phyloP scores from a whole-genome alignment of 768 basidiomycete genomes.

The Amanita brunnescens region DNA sequence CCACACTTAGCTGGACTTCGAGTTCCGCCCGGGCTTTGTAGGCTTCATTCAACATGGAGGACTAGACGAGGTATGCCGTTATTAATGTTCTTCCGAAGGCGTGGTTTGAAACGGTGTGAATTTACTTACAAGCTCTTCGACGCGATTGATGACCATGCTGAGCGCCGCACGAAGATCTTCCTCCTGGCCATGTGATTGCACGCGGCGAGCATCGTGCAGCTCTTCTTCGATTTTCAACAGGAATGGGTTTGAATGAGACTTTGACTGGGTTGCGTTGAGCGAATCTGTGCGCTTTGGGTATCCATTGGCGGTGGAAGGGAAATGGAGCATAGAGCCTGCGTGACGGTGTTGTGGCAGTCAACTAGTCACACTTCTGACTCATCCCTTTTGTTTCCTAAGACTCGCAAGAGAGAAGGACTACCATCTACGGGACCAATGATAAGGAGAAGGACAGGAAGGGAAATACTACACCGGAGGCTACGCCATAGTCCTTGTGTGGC shows the following conservation, averaged over 20 bases:
- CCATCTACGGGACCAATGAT: no score
- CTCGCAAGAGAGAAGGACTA: no score
- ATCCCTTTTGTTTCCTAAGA: no score
- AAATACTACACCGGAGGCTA: no score
- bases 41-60: conserved; percentile 54
- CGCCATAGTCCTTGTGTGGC: no score
- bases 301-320: conserved; percentile 12
- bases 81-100: background rate
- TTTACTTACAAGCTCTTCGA: conserved; percentile 55
- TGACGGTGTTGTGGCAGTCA: no score
- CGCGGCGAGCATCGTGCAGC: conserved; percentile 59
- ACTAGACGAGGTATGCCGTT: conserved; percentile 33
- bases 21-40: conserved; percentile 70
- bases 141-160: conserved; percentile 57
- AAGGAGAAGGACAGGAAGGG: no score
- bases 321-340: conserved; percentile 26
- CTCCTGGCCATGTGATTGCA: conserved; percentile 66
- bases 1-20: conserved; percentile 76
- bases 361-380: no score
- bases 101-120: background rate
- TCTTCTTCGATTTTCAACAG: conserved; percentile 63
- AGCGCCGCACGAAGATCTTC: conserved; percentile 68
- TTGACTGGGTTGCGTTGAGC: conserved; percentile 41
- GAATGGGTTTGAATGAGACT: conserved; percentile 28
- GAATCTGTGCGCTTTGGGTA: conserved; percentile 21